Evolutionary conservation across 2,329 filamentous ascomycete species (phyloP), one percentile per base, ranked within the genome.

Genomic region (Microdochium bolleyi): DNA sequence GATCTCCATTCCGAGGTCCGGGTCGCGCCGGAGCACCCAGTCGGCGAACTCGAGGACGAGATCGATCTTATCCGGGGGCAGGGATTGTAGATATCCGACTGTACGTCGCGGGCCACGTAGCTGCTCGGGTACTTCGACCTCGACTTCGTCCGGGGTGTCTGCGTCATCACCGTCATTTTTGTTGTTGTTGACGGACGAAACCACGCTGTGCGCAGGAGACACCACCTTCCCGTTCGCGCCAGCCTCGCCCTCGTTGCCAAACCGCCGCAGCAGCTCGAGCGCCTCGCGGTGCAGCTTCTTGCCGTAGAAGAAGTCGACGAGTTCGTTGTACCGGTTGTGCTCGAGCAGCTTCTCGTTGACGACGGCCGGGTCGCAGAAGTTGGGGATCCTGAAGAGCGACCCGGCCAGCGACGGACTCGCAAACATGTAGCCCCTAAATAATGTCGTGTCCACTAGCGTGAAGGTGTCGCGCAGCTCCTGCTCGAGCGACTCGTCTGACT

Each of bases 261-360:
- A 96, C 57, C 85, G 87, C 60, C 83, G 81, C 1, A 99, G 77
- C 27, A 96, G 73, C 58, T 90, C 87, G 19, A 99, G 73, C 0
- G 94, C 92, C 63, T 95, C 85, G 19, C 86, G 83, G 69, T 99
- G 94, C 41, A 97, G 78, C 67, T 87, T 92, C 73, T 99, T 99
- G 57, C 94, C 94, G 62, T 95, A 90, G 60, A 97, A 85, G 65
- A 99, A 99, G 67, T 97, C 92, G n/a, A 99, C 91, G 1, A 99
- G 75, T 70, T 97, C 92, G 51, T 87, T 92, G 69, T 95, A 96
- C 30, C 92, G 84, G 54, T 88, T 88, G 41, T 86, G 89, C 66
- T 96, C 89, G 55, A 96, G 84, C 3, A 99, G 75, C 61, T 91
- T 91, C 68, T 96, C 89, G 65, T 96, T 94, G 22, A 99, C 92